Conservation (phyloP, 495 filamentous ascomycete genomes). For the Tuber borchii region DNA sequence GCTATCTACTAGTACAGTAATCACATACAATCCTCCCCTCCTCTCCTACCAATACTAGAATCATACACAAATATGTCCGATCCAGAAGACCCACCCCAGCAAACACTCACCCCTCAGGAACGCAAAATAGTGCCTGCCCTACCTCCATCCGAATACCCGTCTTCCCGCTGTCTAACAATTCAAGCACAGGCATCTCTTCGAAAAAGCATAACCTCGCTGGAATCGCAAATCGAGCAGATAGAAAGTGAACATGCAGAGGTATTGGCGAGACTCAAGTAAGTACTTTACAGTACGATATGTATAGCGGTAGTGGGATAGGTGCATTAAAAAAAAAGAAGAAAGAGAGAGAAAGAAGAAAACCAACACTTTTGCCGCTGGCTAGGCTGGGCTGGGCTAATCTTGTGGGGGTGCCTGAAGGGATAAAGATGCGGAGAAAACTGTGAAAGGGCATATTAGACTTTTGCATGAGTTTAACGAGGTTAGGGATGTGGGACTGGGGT, state of each 20-base stretch:
- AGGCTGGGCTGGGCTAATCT: background rate
- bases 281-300: background rate
- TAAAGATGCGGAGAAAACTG: constrained; percentile 28
- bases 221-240: background rate
- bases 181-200: background rate
- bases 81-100: background rate
- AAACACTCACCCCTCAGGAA: background rate
- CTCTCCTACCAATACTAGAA: background rate
- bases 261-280: constrained; percentile 2
- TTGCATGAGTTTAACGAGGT: constrained; percentile 42
- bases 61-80: background rate
- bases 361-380: background rate
- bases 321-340: background rate
- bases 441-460: constrained; percentile 36
- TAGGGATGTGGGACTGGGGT: constrained; percentile 39
- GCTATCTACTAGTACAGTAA: background rate
- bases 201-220: background rate
- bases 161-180: background rate
- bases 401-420: background rate
- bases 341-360: background rate
- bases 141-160: background rate
- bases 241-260: background rate
- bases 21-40: background rate
- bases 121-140: background rate
- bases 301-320: background rate